Base-by-base conservation (phyloP, 106 monocot species). In the Xerophyta viscosa region DNA sequence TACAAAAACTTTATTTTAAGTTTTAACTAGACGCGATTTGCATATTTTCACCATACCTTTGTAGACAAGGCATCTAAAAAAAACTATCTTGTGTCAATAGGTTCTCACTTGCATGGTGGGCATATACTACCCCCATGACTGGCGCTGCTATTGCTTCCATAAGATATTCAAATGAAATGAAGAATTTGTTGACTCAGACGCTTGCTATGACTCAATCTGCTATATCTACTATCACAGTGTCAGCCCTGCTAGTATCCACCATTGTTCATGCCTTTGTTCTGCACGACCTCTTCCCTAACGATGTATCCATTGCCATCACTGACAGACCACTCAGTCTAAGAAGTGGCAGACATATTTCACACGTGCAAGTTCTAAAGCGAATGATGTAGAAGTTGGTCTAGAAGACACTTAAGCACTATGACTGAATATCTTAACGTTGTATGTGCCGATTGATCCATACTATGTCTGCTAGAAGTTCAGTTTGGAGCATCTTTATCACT, bases 101-200 rank as follows among this genome's bases (percentile, higher is more conserved):
- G 50, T 90, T 90, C 62, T 90, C 90, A 14, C 64, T 90, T 24
- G 74, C 80, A 10, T 84, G 90, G 90, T 90, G 90, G 84, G 84
- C 90, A 15, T 90, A 90, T 52, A 81, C 76, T 20, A 67, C 77
- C 37, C 84, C 84, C 19, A 90, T 77, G 90, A 74, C 80, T 4
- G 74, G 74, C 2, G 84, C 77, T 21, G 49, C 90, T 3, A 66
- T 75, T 7, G 84, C 84, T 2, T 74, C 77, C 0, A 81, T 90
- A 4, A 55, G 37, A 58, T 84, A 90, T 55, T 46, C 80, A 0
- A 43, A n/a, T 29, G 77, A 68, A 48, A 71, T 84, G 8, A 73
- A 52, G 19, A 80, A 75, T 50, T 8, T 53, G 2, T 39, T 84
- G 10, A 84, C 80, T 2, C 63, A 54, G 44, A 22, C 65, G 0